Conservation (phyloP, 768 basidiomycete species). For the Kwoniella dejecticola region DNA sequence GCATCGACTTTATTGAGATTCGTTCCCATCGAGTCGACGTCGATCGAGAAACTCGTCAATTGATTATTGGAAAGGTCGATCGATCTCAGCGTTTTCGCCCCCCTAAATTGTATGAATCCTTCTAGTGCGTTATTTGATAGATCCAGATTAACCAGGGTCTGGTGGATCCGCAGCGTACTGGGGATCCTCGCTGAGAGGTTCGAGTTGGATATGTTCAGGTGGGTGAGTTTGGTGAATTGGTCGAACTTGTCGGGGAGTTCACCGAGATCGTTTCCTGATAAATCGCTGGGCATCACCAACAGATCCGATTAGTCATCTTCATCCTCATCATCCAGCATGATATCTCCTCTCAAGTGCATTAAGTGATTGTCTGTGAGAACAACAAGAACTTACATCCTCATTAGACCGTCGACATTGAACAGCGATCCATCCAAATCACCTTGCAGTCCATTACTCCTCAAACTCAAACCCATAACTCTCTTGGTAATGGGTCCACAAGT, state of each 20-base stretch:
- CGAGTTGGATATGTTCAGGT: slow-evolving; percentile 21
- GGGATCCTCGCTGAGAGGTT: slow-evolving; percentile 19
- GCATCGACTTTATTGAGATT: slow-evolving; percentile 9
- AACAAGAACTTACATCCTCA: slow-evolving; percentile 25
- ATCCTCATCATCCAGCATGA: too few species aligned
- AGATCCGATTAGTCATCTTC: background rate
- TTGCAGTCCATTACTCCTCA: slow-evolving; percentile 25
- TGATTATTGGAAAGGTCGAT: background rate
- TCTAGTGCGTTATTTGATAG: slow-evolving; percentile 26
- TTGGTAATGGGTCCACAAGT: slow-evolving; percentile 18
- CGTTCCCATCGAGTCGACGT: background rate
- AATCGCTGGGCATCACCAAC: slow-evolving; percentile 15
- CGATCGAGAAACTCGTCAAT: slow-evolving; percentile 3
- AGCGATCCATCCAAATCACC: slow-evolving; percentile 18
- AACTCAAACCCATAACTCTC: slow-evolving; percentile 17
- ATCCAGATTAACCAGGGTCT: slow-evolving; percentile 24
- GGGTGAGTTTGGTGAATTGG: slow-evolving; percentile 14
- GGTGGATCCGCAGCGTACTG: slow-evolving; percentile 5
- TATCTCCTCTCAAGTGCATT: too few species aligned
- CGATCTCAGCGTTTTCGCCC: background rate
- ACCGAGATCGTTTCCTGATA: slow-evolving; percentile 26
- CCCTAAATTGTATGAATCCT: slow-evolving; percentile 4
- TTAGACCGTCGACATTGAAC: slow-evolving; percentile 18
- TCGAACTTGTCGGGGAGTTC: slow-evolving; percentile 25
- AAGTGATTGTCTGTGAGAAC: background rate